A percentile compares a stretch with the other conserved stretches of the same genome.
Conservation (phyloP, 805 yeast species). For the Saturnispora besseyi region DNA sequence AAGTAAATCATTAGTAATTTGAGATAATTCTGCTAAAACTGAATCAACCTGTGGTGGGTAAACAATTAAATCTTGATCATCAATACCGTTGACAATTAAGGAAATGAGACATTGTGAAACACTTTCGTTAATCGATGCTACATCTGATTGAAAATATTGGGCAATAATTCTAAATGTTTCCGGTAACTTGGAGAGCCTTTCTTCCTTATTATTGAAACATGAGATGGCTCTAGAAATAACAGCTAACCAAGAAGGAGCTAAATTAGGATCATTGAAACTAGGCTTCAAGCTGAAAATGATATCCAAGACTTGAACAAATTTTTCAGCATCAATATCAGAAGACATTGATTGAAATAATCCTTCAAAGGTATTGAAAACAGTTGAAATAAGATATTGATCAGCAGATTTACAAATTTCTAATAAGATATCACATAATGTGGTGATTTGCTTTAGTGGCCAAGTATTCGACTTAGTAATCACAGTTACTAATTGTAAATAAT, state of each 20-base stretch:
- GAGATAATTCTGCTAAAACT: slow-evolving; percentile 42
- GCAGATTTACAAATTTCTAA: slow-evolving; percentile 70
- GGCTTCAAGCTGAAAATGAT: slow-evolving; percentile 77
- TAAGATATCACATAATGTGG: slow-evolving; percentile 64
- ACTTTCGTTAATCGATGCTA: slow-evolving; percentile 53
- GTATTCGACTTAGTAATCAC: slow-evolving; percentile 62
- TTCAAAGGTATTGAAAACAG: slow-evolving; percentile 79
- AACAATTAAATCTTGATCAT: slow-evolving; percentile 48
- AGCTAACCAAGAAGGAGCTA: slow-evolving; percentile 93
- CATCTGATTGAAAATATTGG: slow-evolving; percentile 60
- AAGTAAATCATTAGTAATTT: slow-evolving; percentile 44
- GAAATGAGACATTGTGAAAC: slow-evolving; percentile 87
- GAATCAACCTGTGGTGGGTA: slow-evolving; percentile 50
- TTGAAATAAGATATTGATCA: slow-evolving; percentile 75
- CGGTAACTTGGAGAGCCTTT: slow-evolving; percentile 50
- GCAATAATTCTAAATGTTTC: slow-evolving; percentile 46
- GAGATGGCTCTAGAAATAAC: slow-evolving; percentile 80
- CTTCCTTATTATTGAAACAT: slow-evolving; percentile 35
- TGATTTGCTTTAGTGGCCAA: slow-evolving; percentile 73
- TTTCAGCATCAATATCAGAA: slow-evolving; percentile 43
- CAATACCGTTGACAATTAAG: slow-evolving; percentile 55
- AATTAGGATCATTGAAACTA: slow-evolving; percentile 67
- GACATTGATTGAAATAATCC: slow-evolving; percentile 64
- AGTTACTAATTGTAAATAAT: slow-evolving; percentile 65
- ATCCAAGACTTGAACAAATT: slow-evolving; percentile 54